Evolutionary conservation across 352 stramenopile genomes (phyloP).

Genomic region (Phytopythium delawarense): DNA sequence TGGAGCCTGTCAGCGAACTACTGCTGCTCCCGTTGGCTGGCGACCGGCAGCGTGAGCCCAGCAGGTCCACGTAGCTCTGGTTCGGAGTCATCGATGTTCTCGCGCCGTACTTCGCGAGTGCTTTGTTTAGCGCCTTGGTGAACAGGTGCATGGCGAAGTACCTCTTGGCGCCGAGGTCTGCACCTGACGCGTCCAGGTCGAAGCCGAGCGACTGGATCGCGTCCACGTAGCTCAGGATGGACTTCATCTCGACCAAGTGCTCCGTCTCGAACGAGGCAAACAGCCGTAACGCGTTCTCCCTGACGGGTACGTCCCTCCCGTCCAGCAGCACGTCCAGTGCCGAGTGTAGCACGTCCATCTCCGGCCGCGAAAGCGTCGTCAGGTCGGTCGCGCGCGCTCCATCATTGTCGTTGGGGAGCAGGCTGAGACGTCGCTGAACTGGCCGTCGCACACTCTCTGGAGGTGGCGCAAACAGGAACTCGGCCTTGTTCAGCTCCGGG

Average conservation of each 20-base stretch:
- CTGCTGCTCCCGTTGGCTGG: not conserved
- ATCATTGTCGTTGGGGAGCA: not conserved
- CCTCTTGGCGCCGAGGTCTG: constrained; percentile 70
- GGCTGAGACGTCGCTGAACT: not conserved
- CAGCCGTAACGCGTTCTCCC: constrained; percentile 45
- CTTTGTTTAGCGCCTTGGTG: constrained; percentile 43
- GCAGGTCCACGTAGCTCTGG: not conserved
- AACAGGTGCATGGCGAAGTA: constrained; percentile 76
- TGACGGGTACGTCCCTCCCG: constrained; percentile 13
- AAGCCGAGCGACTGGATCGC: constrained; percentile 70
- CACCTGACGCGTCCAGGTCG: constrained; percentile 69
- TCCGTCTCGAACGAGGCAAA: constrained; percentile 66
- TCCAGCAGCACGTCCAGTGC: constrained; percentile 32
- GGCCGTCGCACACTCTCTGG: not conserved
- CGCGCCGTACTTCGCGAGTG: constrained; percentile 19
- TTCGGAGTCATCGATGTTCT: not conserved
- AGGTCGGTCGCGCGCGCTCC: constrained; percentile 10
- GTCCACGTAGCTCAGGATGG: constrained; percentile 61
- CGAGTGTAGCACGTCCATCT: not conserved
- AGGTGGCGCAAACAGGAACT: constrained; percentile 55
- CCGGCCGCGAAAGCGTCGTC: constrained; percentile 16
- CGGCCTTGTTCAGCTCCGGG: constrained; percentile 59
- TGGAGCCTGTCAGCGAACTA: not conserved
- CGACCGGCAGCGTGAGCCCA: not conserved
- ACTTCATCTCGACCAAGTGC: constrained; percentile 69